Evolutionary conservation across 352 stramenopile genomes (phyloP).

Genomic region (Globisporangium takayamanum): DNA sequence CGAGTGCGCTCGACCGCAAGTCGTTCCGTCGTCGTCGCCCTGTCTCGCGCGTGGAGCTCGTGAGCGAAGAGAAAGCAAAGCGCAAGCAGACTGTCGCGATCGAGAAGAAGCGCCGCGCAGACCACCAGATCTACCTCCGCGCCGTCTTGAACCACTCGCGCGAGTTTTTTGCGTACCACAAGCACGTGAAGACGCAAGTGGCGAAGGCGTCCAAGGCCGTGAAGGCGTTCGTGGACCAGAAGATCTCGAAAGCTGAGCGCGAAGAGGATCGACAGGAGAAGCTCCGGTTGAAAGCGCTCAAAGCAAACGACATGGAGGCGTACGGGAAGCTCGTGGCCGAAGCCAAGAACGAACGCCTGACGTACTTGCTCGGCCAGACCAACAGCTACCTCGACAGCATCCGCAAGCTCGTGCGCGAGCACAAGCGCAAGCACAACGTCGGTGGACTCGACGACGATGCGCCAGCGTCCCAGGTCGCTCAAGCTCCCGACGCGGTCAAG

Average conservation of each 20-base stretch:
- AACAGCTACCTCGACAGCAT: constrained; percentile 96
- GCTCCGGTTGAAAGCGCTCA: constrained; percentile 84
- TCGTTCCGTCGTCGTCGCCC: constrained; percentile 69
- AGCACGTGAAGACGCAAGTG: constrained; percentile 71
- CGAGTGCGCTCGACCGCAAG: constrained; percentile 57
- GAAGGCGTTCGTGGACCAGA: constrained; percentile 76
- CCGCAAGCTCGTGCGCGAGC: constrained; percentile 86
- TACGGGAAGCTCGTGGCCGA: constrained; percentile 96
- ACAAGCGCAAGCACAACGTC: constrained; percentile 83
- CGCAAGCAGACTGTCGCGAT: constrained; percentile 78
- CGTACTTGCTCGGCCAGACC: constrained; percentile 95
- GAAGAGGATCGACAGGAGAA: constrained; percentile 87
- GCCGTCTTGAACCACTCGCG: constrained; percentile 77
- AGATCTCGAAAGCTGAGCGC: constrained; percentile 67
- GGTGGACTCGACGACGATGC: constrained; percentile 15
- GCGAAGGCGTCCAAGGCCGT: constrained; percentile 61
- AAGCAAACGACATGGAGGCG: constrained; percentile 96
- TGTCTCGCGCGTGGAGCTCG: constrained; percentile 50
- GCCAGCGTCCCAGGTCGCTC: background rate
- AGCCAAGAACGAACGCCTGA: constrained; percentile 96
- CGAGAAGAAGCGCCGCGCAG: constrained; percentile 71
- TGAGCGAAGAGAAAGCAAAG: constrained; percentile 69
- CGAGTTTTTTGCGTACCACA: constrained; percentile 85
- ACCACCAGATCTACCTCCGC: constrained; percentile 78
- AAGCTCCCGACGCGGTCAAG: constrained; percentile 4